Evolutionary conservation across 106 monocot genomes (phyloP).

Genomic region (Chionographis japonica): DNA sequence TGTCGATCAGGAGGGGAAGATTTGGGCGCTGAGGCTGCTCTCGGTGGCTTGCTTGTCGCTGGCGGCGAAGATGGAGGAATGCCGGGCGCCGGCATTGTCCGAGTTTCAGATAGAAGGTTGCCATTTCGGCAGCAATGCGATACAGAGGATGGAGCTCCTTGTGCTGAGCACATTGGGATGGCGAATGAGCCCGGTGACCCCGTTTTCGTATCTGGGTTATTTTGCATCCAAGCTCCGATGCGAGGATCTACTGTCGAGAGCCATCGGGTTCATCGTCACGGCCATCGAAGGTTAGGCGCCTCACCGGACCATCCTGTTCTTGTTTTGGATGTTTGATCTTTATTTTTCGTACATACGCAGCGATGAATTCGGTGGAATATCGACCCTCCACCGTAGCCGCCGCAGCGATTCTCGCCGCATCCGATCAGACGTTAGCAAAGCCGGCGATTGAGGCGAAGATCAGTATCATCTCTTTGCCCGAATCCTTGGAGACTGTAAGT

Average conservation of each 20-base stretch:
- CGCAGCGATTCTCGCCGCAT: constrained; percentile 64
- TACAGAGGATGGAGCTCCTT: constrained; percentile 83
- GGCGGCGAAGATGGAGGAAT: constrained; percentile 92
- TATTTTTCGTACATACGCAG: constrained; percentile 18
- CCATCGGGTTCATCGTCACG: constrained; percentile 37
- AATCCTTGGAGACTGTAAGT: constrained; percentile 36
- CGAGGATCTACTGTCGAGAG: constrained; percentile 25
- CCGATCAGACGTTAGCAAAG: constrained; percentile 35
- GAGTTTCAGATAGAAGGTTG: constrained; percentile 41
- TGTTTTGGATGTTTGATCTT: not conserved
- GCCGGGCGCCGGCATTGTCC: constrained; percentile 34
- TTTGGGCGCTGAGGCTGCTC: constrained; percentile 58
- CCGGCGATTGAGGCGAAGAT: constrained; percentile 42
- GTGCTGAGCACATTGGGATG: constrained; percentile 79
- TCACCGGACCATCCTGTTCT: not conserved
- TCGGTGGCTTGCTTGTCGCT: constrained; percentile 83
- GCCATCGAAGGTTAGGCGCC: constrained; percentile 45
- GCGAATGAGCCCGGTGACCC: constrained; percentile 74
- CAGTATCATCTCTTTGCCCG: constrained; percentile 18
- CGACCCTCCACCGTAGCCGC: constrained; percentile 56
- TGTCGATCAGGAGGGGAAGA: constrained; percentile 33
- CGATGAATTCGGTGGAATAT: constrained; percentile 40
- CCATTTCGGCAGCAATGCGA: constrained; percentile 36
- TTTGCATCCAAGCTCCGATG: constrained; percentile 42
- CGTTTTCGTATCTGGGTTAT: constrained; percentile 59